These are phyloP conservation scores for Aegilops bicornis DNA, from an alignment of 176 grass and related monocot species.

Conservation along the genomic window DNA sequence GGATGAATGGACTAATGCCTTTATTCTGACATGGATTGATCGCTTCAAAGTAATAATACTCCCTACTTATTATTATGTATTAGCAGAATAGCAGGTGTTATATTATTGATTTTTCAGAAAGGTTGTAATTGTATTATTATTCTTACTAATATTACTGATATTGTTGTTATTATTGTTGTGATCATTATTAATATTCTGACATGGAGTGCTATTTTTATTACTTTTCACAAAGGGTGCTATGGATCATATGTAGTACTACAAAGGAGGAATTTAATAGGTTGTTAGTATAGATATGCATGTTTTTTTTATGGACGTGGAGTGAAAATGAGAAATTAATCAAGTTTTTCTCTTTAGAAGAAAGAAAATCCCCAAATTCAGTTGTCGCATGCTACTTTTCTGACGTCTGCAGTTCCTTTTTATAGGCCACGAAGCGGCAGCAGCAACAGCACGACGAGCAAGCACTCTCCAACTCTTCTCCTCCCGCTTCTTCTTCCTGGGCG, in stretches of 20 bases:
- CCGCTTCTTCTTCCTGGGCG: neutral
- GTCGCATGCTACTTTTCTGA: constrained; percentile 23
- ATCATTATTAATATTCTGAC: neutral
- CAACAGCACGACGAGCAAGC: constrained; percentile 1
- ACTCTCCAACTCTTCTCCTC: neutral
- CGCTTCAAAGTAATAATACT: neutral
- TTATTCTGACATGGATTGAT: constrained; percentile 13
- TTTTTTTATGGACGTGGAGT: neutral
- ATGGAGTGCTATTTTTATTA: neutral
- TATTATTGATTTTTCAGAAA: neutral
- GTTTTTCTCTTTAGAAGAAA: neutral
- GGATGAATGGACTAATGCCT: constrained; percentile 6
- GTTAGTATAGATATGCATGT: neutral
- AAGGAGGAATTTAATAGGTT: neutral
- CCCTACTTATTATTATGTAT: too few species aligned
- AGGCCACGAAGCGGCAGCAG: constrained; percentile 18
- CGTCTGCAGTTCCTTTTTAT: constrained; percentile 8
- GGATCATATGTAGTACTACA: neutral
- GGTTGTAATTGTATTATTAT: neutral
- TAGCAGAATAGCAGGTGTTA: neutral
- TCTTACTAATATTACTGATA: too few species aligned
- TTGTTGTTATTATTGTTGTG: neutral
- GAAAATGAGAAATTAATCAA: neutral
- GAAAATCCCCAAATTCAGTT: neutral
- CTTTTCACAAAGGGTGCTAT: neutral